phyloP scores from a whole-genome alignment of 768 basidiomycete genomes.

The Imleria badia region DNA sequence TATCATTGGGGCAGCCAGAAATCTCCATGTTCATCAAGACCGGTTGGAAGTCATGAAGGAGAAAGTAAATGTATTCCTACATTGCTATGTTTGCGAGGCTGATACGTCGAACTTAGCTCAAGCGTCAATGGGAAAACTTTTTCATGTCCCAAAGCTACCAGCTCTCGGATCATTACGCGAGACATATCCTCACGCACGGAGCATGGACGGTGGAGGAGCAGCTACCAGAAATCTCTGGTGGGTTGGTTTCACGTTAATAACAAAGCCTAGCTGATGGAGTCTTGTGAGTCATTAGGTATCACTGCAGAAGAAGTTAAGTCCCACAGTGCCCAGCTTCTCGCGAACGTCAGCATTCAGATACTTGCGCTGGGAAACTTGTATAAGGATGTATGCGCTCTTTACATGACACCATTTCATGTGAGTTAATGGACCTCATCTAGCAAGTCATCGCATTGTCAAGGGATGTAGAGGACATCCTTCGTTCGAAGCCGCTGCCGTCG shows the following conservation, averaged over 20 bases:
- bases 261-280: background rate
- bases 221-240: slow-evolving; percentile 71
- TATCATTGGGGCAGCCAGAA: slow-evolving; percentile 68
- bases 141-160: slow-evolving; percentile 80
- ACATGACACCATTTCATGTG: background rate
- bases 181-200: slow-evolving; percentile 66
- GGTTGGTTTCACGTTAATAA: slow-evolving; percentile 29
- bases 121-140: slow-evolving; percentile 83
- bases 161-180: slow-evolving; percentile 73
- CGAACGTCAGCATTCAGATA: slow-evolving; percentile 64
- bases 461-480: slow-evolving; percentile 66
- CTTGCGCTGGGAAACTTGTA: slow-evolving; percentile 83
- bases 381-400: slow-evolving; percentile 60
- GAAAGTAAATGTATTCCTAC: slow-evolving; percentile 49
- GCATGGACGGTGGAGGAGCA: slow-evolving; percentile 80
- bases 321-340: slow-evolving; percentile 60
- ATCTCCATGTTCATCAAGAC: slow-evolving; percentile 62
- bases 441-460: slow-evolving; percentile 75
- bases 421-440: slow-evolving; percentile 37
- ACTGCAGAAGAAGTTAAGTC: slow-evolving; percentile 66
- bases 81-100: background rate
- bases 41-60: slow-evolving; percentile 83
- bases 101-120: slow-evolving; percentile 45
- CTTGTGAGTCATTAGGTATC: slow-evolving; percentile 48
- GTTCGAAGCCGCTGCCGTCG: slow-evolving; percentile 44